A percentile compares a stretch with the other conserved stretches of the same genome.
Conservation (phyloP, 768 basidiomycete genomes). For the Strobilomyces echinocephalus region DNA sequence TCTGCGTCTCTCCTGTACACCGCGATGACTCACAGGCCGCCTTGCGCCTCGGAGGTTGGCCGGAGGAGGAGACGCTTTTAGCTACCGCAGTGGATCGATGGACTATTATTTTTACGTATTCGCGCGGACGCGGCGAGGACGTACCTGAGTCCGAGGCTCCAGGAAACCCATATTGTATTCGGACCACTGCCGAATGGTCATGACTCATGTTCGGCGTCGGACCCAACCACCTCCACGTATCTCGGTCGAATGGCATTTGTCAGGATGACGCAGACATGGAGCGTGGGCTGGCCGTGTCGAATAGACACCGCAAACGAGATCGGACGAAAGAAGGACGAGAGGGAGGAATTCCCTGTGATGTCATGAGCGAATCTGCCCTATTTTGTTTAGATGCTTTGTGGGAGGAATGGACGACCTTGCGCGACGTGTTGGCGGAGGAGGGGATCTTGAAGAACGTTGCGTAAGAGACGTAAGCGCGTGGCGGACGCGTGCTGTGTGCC, state of each 20-base stretch:
- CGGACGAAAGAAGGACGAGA: neutral
- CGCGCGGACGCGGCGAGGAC: neutral
- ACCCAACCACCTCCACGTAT: neutral
- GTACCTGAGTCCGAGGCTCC: conserved; percentile 13
- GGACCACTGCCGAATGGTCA: neutral
- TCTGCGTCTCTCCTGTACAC: neutral
- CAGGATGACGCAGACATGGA: conserved; percentile 10
- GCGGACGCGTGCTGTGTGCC: conserved; percentile 25
- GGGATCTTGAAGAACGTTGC: conserved; percentile 4
- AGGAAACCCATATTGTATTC: conserved; percentile 3
- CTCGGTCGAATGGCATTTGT: neutral
- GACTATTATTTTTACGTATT: conserved; percentile 7
- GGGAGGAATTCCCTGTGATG: neutral
- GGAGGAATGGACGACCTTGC: neutral
- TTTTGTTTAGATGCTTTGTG: conserved; percentile 7
- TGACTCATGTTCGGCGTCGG: neutral
- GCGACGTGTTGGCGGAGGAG: neutral
- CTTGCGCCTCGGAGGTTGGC: conserved; percentile 9
- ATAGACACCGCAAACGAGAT: neutral
- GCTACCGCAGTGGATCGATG: neutral
- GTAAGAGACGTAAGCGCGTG: conserved; percentile 12
- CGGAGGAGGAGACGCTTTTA: neutral
- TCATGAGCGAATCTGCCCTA: conserved; percentile 1
- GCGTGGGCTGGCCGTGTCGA: conserved; percentile 4
- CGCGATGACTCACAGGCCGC: conserved; percentile 3